Base-by-base conservation (phyloP, 164 flowering plant species). In the Sedum album region DNA sequence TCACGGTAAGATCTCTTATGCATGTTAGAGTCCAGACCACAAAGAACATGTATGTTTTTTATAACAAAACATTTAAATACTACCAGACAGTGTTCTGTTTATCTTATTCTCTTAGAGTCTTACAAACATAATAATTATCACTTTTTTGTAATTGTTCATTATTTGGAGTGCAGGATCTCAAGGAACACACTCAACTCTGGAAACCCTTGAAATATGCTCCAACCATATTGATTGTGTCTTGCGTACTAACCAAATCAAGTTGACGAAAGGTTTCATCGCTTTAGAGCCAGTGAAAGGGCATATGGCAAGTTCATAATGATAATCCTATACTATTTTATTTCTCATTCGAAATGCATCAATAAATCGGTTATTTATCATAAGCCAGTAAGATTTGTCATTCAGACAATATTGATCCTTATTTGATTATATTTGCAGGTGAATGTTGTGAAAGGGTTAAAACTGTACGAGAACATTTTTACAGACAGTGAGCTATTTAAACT, bases 261-360 rank as follows among this genome's bases (percentile, higher is more conserved):
- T 83, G 78, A 91, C 88, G 65, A 90, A 91, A 85, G 93, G 99
- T 72, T 88, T 88, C 82, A 69, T 78, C 42, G 98, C 97, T 66
- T 91, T 87, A 87, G 98, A 94, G 84, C 85, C 83, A 64, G 91
- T 91, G 70, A 88, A 85, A 83, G 95, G 95, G 76, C 99, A 86
- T 67, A 87, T 85, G 97, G 97, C 77, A 83, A 89, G 96, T 87
- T 81, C 81, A 74, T 72, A 25, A 5, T 65, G 26, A n/a, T 35
- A 21, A 21, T 33, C 38, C 38, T 17, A 36, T 30, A 53, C n/a
- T n/a, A n/a, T n/a, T n/a, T n/a, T n/a, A n/a, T n/a, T n/a, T n/a
- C n/a, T n/a, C n/a, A n/a, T 65, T 13, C 26, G 17, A 20, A 35
- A 18, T 36, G 46, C 30, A 21, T 35, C 7, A 3, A 11, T 33